Evolutionary conservation across 305 asterid genomes (phyloP), one percentile per base, ranked within the genome.

Genomic region (Solanum aculeatissimum): DNA sequence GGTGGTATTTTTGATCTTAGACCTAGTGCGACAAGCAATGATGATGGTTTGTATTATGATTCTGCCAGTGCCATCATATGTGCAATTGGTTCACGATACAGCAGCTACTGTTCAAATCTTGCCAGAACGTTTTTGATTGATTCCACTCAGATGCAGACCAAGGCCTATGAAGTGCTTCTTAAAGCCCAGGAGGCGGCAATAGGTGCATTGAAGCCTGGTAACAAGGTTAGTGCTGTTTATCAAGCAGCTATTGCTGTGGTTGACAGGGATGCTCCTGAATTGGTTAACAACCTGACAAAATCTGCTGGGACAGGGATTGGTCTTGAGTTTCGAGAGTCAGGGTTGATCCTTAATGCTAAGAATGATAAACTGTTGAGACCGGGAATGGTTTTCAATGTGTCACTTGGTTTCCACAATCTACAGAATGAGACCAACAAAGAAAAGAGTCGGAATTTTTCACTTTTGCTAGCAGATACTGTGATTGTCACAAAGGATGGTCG

Each of bases 241-340:
- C 90, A 82, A 79, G 94, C 94, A 83, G 94, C 97, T 60, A 35
- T 91, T 86, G 86, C 89, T 25, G 92, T 92, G 65, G 97, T 94
- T 38, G 79, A 92, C 82, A 91, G 49, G 86, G 97, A 93, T 23
- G 93, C 96, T 51, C 97, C 98, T 40, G 93, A 94, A 53, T 86
- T 91, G 69, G 86, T 86, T 15, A 90, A 91, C 18, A 88, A 90
- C 88, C 86, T 94, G 77, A 90, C 95, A 27, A 94, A 92, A 87
- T 89, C 96, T 80, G 97, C 94, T 45, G 98, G 98, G 82, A 91
- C 97, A 10, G 97, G 98, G 83, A 94, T 93, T 25, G 98, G 98
- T 43, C 88, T 94, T 35, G 98, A 94, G 91, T 94, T 94, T 60
- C 97, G 98, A 40, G 98, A 94, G 85, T 88, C 97, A 11, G 92